These are phyloP conservation scores for Colletotrichum sp. DNA, from an alignment of 2,329 filamentous ascomycete species.

Conservation along the genomic window DNA sequence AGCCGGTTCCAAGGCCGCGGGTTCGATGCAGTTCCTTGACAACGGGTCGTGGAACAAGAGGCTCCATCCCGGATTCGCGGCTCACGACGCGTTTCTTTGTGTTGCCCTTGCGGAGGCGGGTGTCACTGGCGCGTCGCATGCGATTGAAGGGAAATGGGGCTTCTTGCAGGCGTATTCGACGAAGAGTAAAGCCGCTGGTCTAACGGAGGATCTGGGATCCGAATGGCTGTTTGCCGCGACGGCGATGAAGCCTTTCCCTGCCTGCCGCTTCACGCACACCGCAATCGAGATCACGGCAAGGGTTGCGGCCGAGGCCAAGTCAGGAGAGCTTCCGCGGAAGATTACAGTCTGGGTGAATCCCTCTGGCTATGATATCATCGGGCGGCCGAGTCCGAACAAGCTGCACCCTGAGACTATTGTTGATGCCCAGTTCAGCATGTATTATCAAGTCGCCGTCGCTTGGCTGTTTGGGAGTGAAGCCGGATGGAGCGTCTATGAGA, in stretches of 20 bases:
- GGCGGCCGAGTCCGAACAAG: conserved; percentile 25
- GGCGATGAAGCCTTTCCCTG: conserved; percentile 25
- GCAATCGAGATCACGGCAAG: conserved; percentile 28
- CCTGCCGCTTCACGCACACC: conserved; percentile 30
- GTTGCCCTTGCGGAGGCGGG: conserved; percentile 28
- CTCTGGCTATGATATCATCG: conserved; percentile 25
- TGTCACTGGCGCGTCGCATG: conserved; percentile 24
- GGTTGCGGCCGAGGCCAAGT: conserved; percentile 12
- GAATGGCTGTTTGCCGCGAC: conserved; percentile 27
- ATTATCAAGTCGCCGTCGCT: conserved; percentile 30
- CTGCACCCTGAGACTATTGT: conserved; percentile 27
- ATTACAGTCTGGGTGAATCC: conserved; percentile 25
- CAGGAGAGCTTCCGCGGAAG: conserved; percentile 11
- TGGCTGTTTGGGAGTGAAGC: conserved; percentile 26
- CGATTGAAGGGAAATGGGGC: conserved; percentile 27
- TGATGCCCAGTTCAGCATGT: conserved; percentile 32
- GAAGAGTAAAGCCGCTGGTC: conserved; percentile 13
- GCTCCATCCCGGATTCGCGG: conserved; percentile 30
- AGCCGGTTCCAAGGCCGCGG: conserved; percentile 27
- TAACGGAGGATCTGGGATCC: conserved; percentile 21
- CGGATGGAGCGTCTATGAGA: conserved; percentile 28
- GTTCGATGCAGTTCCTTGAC: conserved; percentile 33
- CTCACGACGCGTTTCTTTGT: conserved; percentile 29
- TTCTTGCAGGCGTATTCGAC: conserved; percentile 25
- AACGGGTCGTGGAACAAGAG: conserved; percentile 32